Evolutionary conservation across 768 basidiomycete genomes (phyloP).

Genomic region (Gloeophyllum trabeum): DNA sequence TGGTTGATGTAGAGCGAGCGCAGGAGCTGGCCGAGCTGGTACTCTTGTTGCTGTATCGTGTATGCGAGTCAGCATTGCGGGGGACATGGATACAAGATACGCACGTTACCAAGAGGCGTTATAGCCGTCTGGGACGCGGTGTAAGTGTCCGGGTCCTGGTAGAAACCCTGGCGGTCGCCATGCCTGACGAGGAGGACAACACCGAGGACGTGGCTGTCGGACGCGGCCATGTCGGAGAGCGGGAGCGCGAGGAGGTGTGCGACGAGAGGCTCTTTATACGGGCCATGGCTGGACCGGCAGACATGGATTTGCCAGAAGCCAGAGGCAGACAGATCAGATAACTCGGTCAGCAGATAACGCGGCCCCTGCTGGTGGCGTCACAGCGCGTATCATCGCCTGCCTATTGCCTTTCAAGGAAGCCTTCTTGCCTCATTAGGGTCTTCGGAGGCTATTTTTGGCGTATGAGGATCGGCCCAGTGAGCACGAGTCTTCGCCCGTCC

Average conservation of each 20-base stretch:
- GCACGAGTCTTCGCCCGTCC: too few species aligned
- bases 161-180: constrained; percentile 53
- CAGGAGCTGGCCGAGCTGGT: not conserved
- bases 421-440: too few species aligned
- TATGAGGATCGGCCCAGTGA: too few species aligned
- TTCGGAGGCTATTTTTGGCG: too few species aligned
- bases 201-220: constrained; percentile 25
- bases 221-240: constrained; percentile 57
- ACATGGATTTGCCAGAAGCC: too few species aligned
- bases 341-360: too few species aligned
- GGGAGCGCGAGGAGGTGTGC: constrained; percentile 35
- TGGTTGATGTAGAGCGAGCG: not conserved
- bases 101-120: constrained; percentile 58
- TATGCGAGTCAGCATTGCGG: not conserved
- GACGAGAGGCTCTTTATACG: constrained; percentile 30
- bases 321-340: too few species aligned
- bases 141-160: constrained; percentile 50
- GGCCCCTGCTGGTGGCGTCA: too few species aligned
- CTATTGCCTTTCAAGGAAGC: too few species aligned
- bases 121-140: constrained; percentile 44
- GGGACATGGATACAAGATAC: constrained; percentile 7
- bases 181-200: constrained; percentile 48
- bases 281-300: constrained; percentile 9
- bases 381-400: too few species aligned
- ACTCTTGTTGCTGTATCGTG: not conserved